Base-by-base conservation (phyloP, 306 rosid genomes). In the Cucumis cinereus region DNA sequence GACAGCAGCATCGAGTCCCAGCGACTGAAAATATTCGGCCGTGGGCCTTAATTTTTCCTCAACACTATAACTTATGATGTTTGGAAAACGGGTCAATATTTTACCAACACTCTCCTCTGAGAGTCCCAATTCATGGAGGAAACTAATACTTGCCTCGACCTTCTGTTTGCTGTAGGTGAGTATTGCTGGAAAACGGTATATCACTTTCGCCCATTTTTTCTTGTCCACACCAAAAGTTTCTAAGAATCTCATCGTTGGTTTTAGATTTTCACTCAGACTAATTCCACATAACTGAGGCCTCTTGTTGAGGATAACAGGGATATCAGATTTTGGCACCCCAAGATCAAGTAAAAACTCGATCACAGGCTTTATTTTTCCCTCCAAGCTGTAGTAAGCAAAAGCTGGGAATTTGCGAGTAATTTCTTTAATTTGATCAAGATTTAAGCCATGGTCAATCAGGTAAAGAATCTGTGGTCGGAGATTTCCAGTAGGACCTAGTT, bases 241-340 rank as follows among this genome's bases (percentile, higher is more conserved):
- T 23, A 91, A 84, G 87, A 88, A 94, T 59, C 64, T 75, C 98
- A 94, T 91, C 30, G 94, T 85, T 63, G 98, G 98, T 77, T 83
- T 91, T 74, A 94, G 85, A 79, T 94, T 94, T 79, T 87, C 88
- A 6, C 87, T 82, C 71, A 94, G 88, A 84, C 98, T 94, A 71
- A 94, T 87, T 54, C 98, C 98, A 76, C 98, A 94, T 77, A 94
- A 75, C 67, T 94, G 97, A 80, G 98, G 98, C 81, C 98, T 87
- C 84, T 90, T 94, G 71, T 66, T 24, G 80, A 94, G 86, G 76
- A 94, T 90, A 61, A 68, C 73, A 47, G 89, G 88, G 47, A 94
- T 91, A 52, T 86, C 82, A 58, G 88, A 92, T 82, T 87, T 87
- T 38, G 88, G 87, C 23, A 94, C 88, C 50, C 97, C 97, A 69